Percentiles rank a stretch among this genome's conserved stretches.
Conservation (phyloP, 441 rosid species). For the Breynia disticha region DNA sequence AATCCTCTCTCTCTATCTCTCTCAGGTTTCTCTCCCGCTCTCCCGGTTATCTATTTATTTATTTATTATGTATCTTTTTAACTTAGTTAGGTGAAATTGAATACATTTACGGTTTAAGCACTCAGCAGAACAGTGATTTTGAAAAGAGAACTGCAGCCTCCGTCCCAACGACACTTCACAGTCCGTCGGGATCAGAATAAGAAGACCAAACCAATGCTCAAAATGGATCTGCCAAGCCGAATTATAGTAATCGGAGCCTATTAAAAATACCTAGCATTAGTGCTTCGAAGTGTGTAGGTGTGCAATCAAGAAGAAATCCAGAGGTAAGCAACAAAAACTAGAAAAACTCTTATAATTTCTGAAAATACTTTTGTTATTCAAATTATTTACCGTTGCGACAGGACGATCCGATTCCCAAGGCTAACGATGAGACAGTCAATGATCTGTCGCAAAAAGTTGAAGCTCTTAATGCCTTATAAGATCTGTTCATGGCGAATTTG, state of each 20-base stretch:
- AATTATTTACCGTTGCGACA: slow-evolving; percentile 14
- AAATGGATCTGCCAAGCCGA: slow-evolving; percentile 25
- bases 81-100: too few species aligned
- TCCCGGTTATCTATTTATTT: too few species aligned
- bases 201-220: slow-evolving; percentile 22
- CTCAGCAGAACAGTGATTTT: slow-evolving; percentile 28
- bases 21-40: too few species aligned
- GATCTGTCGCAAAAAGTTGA: slow-evolving; percentile 50
- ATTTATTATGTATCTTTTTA: too few species aligned
- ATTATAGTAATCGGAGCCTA: slow-evolving; percentile 56
- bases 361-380: not conserved
- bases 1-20: too few species aligned
- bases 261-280: slow-evolving; percentile 95
- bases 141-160: slow-evolving; percentile 44
- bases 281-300: slow-evolving; percentile 76
- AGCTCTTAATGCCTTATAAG: slow-evolving; percentile 31
- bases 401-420: slow-evolving; percentile 47
- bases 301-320: slow-evolving; percentile 30
- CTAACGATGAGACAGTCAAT: slow-evolving; percentile 30
- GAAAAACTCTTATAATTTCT: not conserved
- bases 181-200: slow-evolving; percentile 27
- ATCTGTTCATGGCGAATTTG: slow-evolving; percentile 1
- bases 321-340: slow-evolving; percentile 40
- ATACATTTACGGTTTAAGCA: too few species aligned
- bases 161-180: slow-evolving; percentile 43